Percentiles rank a stretch among this genome's conserved stretches.
Evolutionary conservation across 73 alveolate species (phyloP).

Genomic region (Durusdinium trenchii): DNA sequence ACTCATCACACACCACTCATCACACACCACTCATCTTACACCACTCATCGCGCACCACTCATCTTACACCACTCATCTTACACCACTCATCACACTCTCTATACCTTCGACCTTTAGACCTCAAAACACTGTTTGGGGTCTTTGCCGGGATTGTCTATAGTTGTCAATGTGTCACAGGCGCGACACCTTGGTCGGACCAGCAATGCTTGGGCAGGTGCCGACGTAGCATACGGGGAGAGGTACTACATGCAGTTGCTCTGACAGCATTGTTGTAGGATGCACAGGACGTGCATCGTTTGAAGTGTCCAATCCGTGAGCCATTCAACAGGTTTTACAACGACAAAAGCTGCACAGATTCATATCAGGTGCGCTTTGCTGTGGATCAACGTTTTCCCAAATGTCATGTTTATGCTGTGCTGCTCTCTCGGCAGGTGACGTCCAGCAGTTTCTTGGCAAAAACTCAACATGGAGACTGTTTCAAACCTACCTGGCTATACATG

Average conservation of each 20-base stretch:
- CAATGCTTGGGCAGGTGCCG: conserved; percentile 32
- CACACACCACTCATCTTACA: too few species aligned
- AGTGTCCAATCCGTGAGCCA: too few species aligned
- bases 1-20: too few species aligned
- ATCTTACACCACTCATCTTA: too few species aligned
- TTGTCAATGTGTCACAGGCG: not conserved
- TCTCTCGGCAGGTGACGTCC: conserved; percentile 51
- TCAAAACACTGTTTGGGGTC: not conserved
- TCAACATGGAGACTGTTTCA: too few species aligned
- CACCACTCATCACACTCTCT: too few species aligned
- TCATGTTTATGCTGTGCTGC: not conserved
- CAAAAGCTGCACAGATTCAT: conserved; percentile 10
- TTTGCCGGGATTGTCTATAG: not conserved
- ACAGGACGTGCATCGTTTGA: too few species aligned
- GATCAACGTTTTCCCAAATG: too few species aligned
- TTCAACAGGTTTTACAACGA: conserved; percentile 55
- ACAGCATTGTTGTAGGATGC: too few species aligned
- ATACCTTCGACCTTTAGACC: not conserved
- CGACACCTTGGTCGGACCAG: not conserved
- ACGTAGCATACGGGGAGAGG: conserved; percentile 81
- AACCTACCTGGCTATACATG: too few species aligned
- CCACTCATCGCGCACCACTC: too few species aligned
- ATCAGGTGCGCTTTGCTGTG: not conserved
- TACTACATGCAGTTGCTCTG: conserved; percentile 84
- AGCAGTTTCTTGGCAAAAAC: conserved; percentile 16